Percentiles rank a stretch among this genome's conserved stretches.
Evolutionary conservation across 805 yeast genomes (phyloP).

Genomic region (Candida orba): DNA sequence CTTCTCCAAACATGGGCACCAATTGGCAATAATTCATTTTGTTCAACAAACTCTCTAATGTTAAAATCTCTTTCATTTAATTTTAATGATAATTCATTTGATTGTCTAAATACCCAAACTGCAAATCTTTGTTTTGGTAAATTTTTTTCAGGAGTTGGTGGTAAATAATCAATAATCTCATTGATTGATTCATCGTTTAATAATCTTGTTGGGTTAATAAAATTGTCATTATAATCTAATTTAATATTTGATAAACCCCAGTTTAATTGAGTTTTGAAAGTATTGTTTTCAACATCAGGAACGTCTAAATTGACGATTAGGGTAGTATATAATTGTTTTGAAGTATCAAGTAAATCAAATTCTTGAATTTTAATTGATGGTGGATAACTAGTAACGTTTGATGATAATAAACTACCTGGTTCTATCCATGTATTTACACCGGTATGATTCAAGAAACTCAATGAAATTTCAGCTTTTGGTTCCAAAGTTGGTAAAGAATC

Average conservation of each 20-base stretch:
- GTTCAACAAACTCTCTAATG: conserved; percentile 58
- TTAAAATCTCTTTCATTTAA: conserved; percentile 45
- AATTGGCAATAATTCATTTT: conserved; percentile 56
- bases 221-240: conserved; percentile 49
- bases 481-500: conserved; percentile 87
- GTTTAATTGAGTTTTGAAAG: conserved; percentile 63
- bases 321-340: conserved; percentile 60
- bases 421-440: conserved; percentile 61
- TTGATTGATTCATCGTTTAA: conserved; percentile 30
- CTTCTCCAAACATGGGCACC: conserved; percentile 94
- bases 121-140: conserved; percentile 75
- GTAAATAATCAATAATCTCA: conserved; percentile 54
- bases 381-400: conserved; percentile 63
- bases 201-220: conserved; percentile 34
- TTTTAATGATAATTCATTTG: conserved; percentile 16
- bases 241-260: conserved; percentile 72
- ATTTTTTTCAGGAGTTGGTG: conserved; percentile 89
- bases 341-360: conserved; percentile 39
- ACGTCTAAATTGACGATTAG: conserved; percentile 86
- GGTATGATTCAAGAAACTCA: conserved; percentile 68
- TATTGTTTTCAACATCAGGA: conserved; percentile 66
- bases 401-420: conserved; percentile 72
- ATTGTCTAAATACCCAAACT: conserved; percentile 87
- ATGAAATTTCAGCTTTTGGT: conserved; percentile 68
- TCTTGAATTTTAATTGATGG: conserved; percentile 78